These are phyloP conservation scores for Xylaria sp. DNA, from an alignment of 2,329 filamentous ascomycete genomes.

Conservation along the genomic window DNA sequence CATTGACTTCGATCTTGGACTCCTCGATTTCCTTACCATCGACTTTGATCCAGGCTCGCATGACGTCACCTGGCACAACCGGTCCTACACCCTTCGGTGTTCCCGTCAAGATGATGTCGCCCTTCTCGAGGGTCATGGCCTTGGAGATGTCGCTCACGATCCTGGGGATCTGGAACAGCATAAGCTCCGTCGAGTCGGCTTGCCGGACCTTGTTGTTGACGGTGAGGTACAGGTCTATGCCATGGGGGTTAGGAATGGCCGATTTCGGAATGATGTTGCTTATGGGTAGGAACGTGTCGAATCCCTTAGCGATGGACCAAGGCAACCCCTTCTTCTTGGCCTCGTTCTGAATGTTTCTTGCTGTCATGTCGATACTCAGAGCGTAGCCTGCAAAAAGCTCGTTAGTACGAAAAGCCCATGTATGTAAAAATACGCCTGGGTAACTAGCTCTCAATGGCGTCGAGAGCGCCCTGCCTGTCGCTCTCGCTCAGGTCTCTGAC, in stretches of 20 bases:
- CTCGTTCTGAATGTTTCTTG: constrained; percentile 91
- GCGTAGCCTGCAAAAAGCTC: constrained; percentile 68
- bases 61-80: constrained; percentile 82
- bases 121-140: constrained; percentile 91
- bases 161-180: constrained; percentile 89
- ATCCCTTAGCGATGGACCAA: constrained; percentile 96
- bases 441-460: constrained; percentile 74
- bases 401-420: constrained; percentile 10
- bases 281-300: constrained; percentile 94
- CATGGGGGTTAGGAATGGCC: constrained; percentile 82
- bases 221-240: constrained; percentile 81
- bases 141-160: constrained; percentile 89
- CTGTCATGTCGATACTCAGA: constrained; percentile 95
- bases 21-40: constrained; percentile 82
- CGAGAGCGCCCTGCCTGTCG: constrained; percentile 76
- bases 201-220: constrained; percentile 82
- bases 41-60: constrained; percentile 81
- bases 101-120: constrained; percentile 93
- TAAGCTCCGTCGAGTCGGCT: constrained; percentile 85
- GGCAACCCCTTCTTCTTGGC: constrained; percentile 96
- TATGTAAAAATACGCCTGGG: not conserved
- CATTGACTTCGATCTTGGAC: constrained; percentile 79
- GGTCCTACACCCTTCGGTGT: constrained; percentile 94
- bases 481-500: constrained; percentile 74
- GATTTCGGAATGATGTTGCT: constrained; percentile 79